Conservation (phyloP, 768 basidiomycete species). For the Punctularia strigosozonata region DNA sequence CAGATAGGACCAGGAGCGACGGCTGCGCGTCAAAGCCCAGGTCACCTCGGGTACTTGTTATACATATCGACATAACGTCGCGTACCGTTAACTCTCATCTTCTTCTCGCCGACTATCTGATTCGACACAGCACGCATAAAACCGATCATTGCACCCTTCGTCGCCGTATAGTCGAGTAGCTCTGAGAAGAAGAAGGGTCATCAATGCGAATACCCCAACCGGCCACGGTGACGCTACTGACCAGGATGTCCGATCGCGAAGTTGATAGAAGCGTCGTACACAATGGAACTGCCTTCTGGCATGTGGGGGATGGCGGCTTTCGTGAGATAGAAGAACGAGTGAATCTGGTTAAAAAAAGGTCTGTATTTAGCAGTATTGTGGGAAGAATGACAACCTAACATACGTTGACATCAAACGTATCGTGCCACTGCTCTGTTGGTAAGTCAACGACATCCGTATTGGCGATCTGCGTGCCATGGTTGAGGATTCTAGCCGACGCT, state of each 20-base stretch:
- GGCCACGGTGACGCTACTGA: conserved; percentile 24
- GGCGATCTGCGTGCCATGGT: conserved; percentile 32
- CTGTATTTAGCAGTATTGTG: no score
- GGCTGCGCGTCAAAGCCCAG: conserved; percentile 7
- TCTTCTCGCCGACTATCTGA: conserved; percentile 36
- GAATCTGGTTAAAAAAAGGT: no score
- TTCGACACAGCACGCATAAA: conserved; percentile 37
- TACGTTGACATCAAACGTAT: conserved; percentile 26
- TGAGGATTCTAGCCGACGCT: conserved; percentile 20
- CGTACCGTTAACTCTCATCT: conserved; percentile 33
- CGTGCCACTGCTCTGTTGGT: conserved; percentile 29
- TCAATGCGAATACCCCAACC: conserved; percentile 25
- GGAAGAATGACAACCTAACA: no score
- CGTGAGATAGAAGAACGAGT: conserved; percentile 34
- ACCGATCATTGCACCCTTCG: conserved; percentile 40
- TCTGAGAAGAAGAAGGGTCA: no score
- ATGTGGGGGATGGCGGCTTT: conserved; percentile 35
- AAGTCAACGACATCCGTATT: conserved; percentile 24
- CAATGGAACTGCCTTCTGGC: conserved; percentile 25
- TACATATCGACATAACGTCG: conserved; percentile 1
- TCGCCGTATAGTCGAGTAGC: conserved; percentile 41
- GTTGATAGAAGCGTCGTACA: conserved; percentile 34
- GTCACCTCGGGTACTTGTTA: conserved; percentile 6
- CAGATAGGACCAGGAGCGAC: conserved; percentile 34
- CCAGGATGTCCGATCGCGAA: conserved; percentile 29